Evolutionary conservation across 163 green algal genomes (phyloP), one percentile per base, ranked within the genome.

Genomic region (Prototheca cutis): DNA sequence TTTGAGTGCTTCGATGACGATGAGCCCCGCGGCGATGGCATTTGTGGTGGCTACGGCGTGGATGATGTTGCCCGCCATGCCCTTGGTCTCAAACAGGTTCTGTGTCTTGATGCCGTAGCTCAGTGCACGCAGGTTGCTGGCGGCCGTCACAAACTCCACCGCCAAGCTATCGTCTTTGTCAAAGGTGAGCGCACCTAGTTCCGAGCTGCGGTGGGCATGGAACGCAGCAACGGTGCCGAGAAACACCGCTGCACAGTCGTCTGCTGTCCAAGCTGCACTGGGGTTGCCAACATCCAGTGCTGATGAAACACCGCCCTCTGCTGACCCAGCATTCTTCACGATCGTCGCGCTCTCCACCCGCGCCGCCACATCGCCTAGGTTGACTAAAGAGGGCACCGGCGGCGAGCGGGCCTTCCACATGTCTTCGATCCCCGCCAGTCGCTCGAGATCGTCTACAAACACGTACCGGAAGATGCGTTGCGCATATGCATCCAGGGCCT

Each of bases 31-130:
- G 23, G 96, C 79, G 39, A 96, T 90, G 51, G 92, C 92, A 71
- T 99, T 99, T 54, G 92, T 99, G 55, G 92, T 97, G 23, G 92
- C 92, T 23, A 99, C 90, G 23, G 92, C 92, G 65, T 99, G 92
- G 31, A 99, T 90, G 77, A 99, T 98, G 82, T 97, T 97, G 62
- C 92, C 92, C 0, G 92, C 92, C 85, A 98, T 96, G 27, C 92
- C 92, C 71, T 93, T 92, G 51, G 71, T 62, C 18, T 81, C 78
- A 63, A 95, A 95, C 28, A 84, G 55, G 8, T 60, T 76, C 63
- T 91, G 88, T 53, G 66, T 61, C 13, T 80, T 73, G 63, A 99
- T 97, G 68, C 72, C 71, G 54, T 94, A 98, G 65, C 71, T 84
- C 7, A 61, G 36, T 4, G 74, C 69, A 5, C 92, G 75, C 56